A percentile compares a stretch with the other conserved stretches of the same genome.
These are phyloP conservation scores for Nyssa sinensis DNA, from an alignment of 148 eudicot species.

Conservation along the genomic window DNA sequence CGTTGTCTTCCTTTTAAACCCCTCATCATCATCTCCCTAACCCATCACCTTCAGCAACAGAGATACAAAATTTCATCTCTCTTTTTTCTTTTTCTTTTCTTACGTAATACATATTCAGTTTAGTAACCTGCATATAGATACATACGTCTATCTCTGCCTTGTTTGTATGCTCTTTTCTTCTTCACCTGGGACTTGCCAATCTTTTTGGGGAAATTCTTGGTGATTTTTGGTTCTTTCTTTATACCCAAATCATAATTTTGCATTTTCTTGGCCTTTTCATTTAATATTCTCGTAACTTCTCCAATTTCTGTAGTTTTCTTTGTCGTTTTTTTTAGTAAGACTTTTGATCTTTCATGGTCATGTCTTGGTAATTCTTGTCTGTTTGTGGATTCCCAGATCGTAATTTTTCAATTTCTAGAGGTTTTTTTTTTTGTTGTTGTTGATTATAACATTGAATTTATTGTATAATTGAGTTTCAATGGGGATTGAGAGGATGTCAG, in stretches of 20 bases:
- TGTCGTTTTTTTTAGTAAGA: too few species aligned
- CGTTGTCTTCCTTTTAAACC: slow-evolving; percentile 12
- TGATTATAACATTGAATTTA: too few species aligned
- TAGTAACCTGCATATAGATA: background rate
- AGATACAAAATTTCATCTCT: too few species aligned
- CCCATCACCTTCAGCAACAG: slow-evolving; percentile 4
- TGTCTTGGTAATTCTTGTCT: too few species aligned
- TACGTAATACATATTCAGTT: too few species aligned
- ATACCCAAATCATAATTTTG: slow-evolving; percentile 6
- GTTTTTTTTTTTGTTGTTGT: background rate
- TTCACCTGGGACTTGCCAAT: background rate
- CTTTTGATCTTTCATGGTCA: too few species aligned
- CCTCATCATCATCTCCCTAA: background rate
- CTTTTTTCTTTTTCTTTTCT: too few species aligned
- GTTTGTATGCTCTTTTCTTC: background rate
- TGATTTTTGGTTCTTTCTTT: background rate
- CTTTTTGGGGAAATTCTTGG: background rate
- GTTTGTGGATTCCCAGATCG: too few species aligned
- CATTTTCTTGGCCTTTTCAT: background rate
- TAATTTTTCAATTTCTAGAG: too few species aligned
- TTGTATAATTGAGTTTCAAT: slow-evolving; percentile 28
- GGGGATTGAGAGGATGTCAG: slow-evolving; percentile 44
- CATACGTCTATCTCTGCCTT: background rate
- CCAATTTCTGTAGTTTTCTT: background rate
- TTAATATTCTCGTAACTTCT: background rate